phyloP scores from a whole-genome alignment of 306 rosid species.

The Castanea crenata region DNA sequence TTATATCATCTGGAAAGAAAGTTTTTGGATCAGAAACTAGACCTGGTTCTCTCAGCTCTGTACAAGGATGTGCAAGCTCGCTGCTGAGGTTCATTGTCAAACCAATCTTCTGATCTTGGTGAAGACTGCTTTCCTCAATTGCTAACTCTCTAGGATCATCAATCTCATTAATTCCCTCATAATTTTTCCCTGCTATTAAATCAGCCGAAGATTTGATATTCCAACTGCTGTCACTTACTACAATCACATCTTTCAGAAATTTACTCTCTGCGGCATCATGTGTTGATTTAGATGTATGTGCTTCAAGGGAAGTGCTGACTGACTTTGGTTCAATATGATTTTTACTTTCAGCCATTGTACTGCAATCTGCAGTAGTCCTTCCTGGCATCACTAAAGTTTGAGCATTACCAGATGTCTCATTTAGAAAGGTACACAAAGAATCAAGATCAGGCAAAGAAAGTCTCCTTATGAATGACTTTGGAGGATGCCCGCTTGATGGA shows the following conservation, averaged over 20 bases:
- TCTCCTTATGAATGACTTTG: constrained; percentile 54
- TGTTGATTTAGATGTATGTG: constrained; percentile 20
- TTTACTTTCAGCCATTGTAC: constrained; percentile 18
- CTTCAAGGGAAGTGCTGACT: constrained; percentile 19
- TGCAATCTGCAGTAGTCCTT: constrained; percentile 19
- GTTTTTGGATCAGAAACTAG: constrained; percentile 31
- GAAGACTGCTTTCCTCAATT: constrained; percentile 25
- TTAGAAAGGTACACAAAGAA: constrained; percentile 55
- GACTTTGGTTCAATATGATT: constrained; percentile 33
- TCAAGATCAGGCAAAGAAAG: constrained; percentile 76
- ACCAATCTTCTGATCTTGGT: constrained; percentile 29
- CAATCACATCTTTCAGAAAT: constrained; percentile 23
- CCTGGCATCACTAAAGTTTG: constrained; percentile 33
- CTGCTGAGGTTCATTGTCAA: constrained; percentile 13
- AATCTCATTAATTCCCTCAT: constrained; percentile 9
- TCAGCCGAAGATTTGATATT: constrained; percentile 21
- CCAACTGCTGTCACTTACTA: constrained; percentile 21
- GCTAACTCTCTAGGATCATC: constrained; percentile 21
- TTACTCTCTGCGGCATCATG: constrained; percentile 36
- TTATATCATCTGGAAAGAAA: constrained; percentile 19
- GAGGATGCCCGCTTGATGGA: constrained; percentile 36
- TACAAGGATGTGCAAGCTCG: constrained; percentile 15
- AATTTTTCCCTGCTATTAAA: constrained; percentile 17
- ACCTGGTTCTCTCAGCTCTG: background rate
- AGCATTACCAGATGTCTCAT: constrained; percentile 45